These are phyloP conservation scores for Antarctomyces pellizariae DNA, from an alignment of 495 filamentous ascomycete species.

Conservation along the genomic window DNA sequence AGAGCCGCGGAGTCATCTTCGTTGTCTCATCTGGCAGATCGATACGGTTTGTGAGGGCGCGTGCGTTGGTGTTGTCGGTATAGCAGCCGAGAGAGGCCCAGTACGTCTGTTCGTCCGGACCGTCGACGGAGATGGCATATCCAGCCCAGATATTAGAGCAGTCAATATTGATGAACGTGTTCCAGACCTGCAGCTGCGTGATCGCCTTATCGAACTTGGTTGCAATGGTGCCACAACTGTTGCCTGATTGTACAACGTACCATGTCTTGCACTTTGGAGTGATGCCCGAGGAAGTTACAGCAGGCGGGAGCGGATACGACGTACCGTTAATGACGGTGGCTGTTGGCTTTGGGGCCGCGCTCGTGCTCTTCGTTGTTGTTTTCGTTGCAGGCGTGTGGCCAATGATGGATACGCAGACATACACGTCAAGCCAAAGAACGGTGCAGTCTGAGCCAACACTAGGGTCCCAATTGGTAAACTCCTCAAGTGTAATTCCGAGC, in stretches of 20 bases:
- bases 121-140: neutral
- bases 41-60: too few species aligned
- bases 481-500: slow-evolving; percentile 11
- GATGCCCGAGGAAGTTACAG: neutral
- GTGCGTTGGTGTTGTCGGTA: too few species aligned
- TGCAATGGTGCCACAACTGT: neutral
- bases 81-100: too few species aligned
- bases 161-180: neutral
- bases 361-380: too few species aligned
- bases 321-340: too few species aligned
- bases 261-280: neutral
- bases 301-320: neutral
- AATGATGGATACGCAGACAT: too few species aligned
- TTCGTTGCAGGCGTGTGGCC: too few species aligned
- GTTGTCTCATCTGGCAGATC: too few species aligned
- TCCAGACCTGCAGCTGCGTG: neutral
- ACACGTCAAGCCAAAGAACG: too few species aligned
- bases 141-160: neutral
- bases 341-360: too few species aligned
- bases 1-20: too few species aligned
- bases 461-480: slow-evolving; percentile 17
- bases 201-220: neutral
- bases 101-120: too few species aligned
- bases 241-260: neutral
- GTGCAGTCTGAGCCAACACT: slow-evolving; percentile 6